A percentile compares a stretch with the other conserved stretches of the same genome.
Evolutionary conservation across 2,329 filamentous ascomycete species (phyloP).

Genomic region (Fusarium lateritium): DNA sequence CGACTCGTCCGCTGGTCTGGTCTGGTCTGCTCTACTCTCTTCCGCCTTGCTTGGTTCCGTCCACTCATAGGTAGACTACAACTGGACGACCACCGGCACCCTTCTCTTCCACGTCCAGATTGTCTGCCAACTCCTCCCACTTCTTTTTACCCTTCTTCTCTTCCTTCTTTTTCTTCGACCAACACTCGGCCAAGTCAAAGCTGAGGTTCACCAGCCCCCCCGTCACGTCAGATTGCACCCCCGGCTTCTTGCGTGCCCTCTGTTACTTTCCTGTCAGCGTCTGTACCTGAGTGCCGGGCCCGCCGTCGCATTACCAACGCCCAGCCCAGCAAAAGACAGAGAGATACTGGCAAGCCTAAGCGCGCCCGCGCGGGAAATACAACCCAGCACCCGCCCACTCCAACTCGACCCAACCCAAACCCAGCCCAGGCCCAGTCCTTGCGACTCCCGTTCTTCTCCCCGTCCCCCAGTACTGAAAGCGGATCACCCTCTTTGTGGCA

Average conservation of each 20-base stretch:
- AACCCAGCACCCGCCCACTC: slow-evolving; percentile 43
- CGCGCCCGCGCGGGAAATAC: slow-evolving; percentile 47
- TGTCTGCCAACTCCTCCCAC: slow-evolving; percentile 34
- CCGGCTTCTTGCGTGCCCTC: slow-evolving; percentile 35
- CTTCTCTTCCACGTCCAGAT: slow-evolving; percentile 28
- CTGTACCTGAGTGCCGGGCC: slow-evolving; percentile 38
- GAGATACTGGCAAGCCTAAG: slow-evolving; percentile 37
- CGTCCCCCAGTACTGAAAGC: slow-evolving; percentile 40
- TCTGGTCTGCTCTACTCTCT: neutral
- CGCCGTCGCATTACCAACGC: slow-evolving; percentile 35
- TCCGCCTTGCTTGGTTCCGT: slow-evolving; percentile 37
- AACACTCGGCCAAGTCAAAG: slow-evolving; percentile 24
- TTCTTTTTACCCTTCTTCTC: slow-evolving; percentile 28
- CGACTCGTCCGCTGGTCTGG: slow-evolving; percentile 17
- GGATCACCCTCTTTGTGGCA: slow-evolving; percentile 44
- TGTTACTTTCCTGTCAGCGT: slow-evolving; percentile 15
- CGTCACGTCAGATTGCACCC: slow-evolving; percentile 38
- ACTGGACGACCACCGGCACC: slow-evolving; percentile 26
- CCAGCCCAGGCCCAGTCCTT: slow-evolving; percentile 33
- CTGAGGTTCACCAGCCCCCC: slow-evolving; percentile 23
- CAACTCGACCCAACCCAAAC: slow-evolving; percentile 13
- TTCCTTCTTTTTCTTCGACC: slow-evolving; percentile 8
- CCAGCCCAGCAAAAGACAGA: slow-evolving; percentile 24
- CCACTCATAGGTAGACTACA: slow-evolving; percentile 38
- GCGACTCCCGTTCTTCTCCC: slow-evolving; percentile 34